Evolutionary conservation across 352 stramenopile genomes (phyloP).

Genomic region (Pythium dissotocum): DNA sequence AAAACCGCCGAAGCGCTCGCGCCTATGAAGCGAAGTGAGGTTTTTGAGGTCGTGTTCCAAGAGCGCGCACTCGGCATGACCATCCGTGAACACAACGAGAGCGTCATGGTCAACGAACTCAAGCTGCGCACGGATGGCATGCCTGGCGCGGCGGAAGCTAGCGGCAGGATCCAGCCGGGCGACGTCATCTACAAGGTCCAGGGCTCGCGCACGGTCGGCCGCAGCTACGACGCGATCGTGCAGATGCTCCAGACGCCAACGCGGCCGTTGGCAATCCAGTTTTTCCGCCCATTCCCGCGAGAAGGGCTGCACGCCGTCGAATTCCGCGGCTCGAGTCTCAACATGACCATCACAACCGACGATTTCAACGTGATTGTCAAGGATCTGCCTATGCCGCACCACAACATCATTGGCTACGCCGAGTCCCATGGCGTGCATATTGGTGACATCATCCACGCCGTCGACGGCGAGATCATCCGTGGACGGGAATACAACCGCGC

Average conservation of each 20-base stretch:
- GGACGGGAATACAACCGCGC: conserved; percentile 81
- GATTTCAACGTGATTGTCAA: conserved; percentile 87
- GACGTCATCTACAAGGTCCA: conserved; percentile 90
- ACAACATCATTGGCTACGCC: conserved; percentile 83
- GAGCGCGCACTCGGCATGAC: conserved; percentile 79
- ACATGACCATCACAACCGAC: conserved; percentile 87
- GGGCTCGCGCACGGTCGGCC: conserved; percentile 66
- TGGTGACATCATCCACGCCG: conserved; percentile 75
- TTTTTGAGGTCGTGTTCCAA: conserved; percentile 79
- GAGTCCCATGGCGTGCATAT: conserved; percentile 82
- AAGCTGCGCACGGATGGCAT: conserved; percentile 61
- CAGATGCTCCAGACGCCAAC: conserved; percentile 86
- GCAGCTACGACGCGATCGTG: conserved; percentile 81
- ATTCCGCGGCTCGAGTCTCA: conserved; percentile 75
- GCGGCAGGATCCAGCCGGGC: conserved; percentile 53
- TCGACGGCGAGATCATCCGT: conserved; percentile 78
- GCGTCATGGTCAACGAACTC: conserved; percentile 85
- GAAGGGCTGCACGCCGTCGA: conserved; percentile 85
- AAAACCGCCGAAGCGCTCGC: conserved; percentile 78
- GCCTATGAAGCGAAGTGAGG: conserved; percentile 77
- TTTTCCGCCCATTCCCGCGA: conserved; percentile 74
- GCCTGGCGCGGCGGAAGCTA: conserved; percentile 55
- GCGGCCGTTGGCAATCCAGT: conserved; percentile 75
- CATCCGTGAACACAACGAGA: conserved; percentile 83
- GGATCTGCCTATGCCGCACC: conserved; percentile 76